phyloP scores from a whole-genome alignment of 2,329 filamentous ascomycete species.

The Colletotrichum somersetense region DNA sequence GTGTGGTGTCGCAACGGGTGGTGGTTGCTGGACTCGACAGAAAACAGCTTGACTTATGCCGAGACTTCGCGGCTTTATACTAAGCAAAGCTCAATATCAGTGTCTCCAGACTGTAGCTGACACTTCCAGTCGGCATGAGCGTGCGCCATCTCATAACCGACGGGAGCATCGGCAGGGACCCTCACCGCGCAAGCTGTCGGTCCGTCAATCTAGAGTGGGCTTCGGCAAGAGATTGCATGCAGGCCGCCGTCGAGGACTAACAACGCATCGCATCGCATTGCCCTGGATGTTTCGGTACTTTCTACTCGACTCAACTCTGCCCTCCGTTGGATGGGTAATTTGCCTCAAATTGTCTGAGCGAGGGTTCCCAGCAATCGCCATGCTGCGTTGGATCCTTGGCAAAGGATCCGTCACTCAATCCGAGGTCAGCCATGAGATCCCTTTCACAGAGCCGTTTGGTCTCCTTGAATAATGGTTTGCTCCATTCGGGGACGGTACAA shows the following conservation, averaged over 20 bases:
- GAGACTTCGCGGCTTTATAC: conserved; percentile 33
- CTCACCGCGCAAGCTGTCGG: neutral
- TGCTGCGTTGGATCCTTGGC: too few relatives aligned
- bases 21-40: conserved; percentile 5
- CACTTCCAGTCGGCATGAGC: conserved; percentile 2
- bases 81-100: conserved; percentile 42
- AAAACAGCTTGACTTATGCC: conserved; percentile 15
- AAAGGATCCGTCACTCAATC: conserved; percentile 1
- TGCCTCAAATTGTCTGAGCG: neutral
- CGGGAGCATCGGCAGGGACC: conserved; percentile 21
- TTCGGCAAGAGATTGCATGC: conserved; percentile 23
- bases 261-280: conserved; percentile 10
- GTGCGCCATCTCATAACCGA: neutral
- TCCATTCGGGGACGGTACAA: neutral
- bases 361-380: conserved; percentile 3
- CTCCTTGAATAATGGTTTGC: conserved; percentile 4
- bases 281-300: conserved; percentile 7
- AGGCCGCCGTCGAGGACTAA: conserved; percentile 22
- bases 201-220: conserved; percentile 18
- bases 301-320: neutral
- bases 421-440: neutral
- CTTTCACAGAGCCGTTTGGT: conserved; percentile 12
- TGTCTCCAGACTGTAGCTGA: conserved; percentile 36
- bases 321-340: neutral
- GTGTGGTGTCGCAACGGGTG: conserved; percentile 35